A percentile compares a stretch with the other conserved stretches of the same genome.
These are phyloP conservation scores for Phytophthora pini DNA, from an alignment of 352 stramenopile genomes.

Conservation along the genomic window DNA sequence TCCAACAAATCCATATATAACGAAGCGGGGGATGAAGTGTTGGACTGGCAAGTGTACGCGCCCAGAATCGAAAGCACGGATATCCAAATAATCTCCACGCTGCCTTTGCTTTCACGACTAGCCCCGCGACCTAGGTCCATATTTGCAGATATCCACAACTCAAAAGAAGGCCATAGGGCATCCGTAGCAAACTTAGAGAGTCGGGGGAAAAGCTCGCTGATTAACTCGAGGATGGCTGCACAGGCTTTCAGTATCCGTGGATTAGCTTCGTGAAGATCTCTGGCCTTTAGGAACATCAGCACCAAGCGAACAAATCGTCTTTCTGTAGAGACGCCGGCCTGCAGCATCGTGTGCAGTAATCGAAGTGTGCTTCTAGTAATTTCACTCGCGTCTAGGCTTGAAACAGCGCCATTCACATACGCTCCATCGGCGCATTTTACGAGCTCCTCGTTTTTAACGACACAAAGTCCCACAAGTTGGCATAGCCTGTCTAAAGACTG, in stretches of 20 bases:
- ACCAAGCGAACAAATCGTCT: constrained; percentile 45
- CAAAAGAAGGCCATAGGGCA: constrained; percentile 48
- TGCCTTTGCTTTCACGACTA: constrained; percentile 16
- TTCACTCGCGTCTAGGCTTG: constrained; percentile 29
- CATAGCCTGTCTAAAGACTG: constrained; percentile 42
- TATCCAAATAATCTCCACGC: constrained; percentile 32
- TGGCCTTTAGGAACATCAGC: constrained; percentile 42
- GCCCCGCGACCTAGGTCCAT: constrained; percentile 17
- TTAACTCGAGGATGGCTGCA: constrained; percentile 33
- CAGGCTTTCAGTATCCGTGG: constrained; percentile 26
- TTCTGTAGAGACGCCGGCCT: constrained; percentile 31
- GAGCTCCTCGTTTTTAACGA: constrained; percentile 42
- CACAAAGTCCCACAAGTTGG: constrained; percentile 46
- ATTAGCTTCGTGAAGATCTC: constrained; percentile 16
- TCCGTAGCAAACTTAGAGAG: constrained; percentile 41
- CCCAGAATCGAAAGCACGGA: constrained; percentile 34
- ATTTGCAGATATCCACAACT: constrained; percentile 33
- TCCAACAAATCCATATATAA: constrained; percentile 40
- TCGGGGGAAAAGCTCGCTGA: constrained; percentile 28
- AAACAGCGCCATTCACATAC: constrained; percentile 19
- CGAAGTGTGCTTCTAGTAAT: constrained; percentile 39
- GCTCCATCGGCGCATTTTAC: constrained; percentile 7
- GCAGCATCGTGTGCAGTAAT: constrained; percentile 48
- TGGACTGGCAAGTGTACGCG: constrained; percentile 32
- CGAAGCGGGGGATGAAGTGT: constrained; percentile 20